Percentiles rank a stretch among this genome's conserved stretches.
Evolutionary conservation across 2,329 filamentous ascomycete species (phyloP).

Genomic region (Beauveria bassiana): DNA sequence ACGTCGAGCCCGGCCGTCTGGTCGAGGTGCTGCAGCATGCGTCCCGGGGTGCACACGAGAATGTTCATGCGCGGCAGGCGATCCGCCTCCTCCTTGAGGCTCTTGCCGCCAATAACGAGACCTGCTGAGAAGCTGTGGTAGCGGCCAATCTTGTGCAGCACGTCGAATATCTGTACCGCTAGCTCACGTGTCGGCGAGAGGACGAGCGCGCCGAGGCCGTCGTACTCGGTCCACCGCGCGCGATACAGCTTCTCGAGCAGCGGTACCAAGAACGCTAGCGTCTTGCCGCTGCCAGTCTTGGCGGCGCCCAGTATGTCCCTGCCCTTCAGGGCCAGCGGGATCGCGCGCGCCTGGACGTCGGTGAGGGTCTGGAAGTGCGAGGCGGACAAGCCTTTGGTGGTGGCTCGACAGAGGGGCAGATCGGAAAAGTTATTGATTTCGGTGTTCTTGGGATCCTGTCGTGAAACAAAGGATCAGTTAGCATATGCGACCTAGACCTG

Average conservation of each 20-base stretch:
- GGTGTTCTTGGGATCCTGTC: constrained; percentile 51
- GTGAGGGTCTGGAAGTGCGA: constrained; percentile 88
- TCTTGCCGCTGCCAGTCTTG: constrained; percentile 94
- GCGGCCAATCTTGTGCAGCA: constrained; percentile 80
- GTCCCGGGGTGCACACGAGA: constrained; percentile 85
- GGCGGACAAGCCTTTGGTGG: constrained; percentile 68
- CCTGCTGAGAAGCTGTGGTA: constrained; percentile 89
- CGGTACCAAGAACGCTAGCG: constrained; percentile 83
- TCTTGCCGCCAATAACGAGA: constrained; percentile 89
- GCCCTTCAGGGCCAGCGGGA: constrained; percentile 79
- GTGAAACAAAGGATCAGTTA: background rate
- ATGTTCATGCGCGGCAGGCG: constrained; percentile 91
- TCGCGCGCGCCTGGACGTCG: constrained; percentile 84
- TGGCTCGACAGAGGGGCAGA: constrained; percentile 77
- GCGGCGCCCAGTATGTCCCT: constrained; percentile 87
- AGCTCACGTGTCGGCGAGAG: constrained; percentile 92
- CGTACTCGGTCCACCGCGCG: constrained; percentile 79
- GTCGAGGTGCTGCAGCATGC: constrained; percentile 92
- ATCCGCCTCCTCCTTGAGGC: constrained; percentile 76
- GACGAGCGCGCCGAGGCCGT: constrained; percentile 87
- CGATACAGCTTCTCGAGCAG: constrained; percentile 90
- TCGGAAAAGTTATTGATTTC: constrained; percentile 66
- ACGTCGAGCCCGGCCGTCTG: constrained; percentile 87
- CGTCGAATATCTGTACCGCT: constrained; percentile 94
- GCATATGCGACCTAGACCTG: background rate